Base-by-base conservation (phyloP, 2,329 filamentous ascomycete genomes). In the Bipolaris zeicola region DNA sequence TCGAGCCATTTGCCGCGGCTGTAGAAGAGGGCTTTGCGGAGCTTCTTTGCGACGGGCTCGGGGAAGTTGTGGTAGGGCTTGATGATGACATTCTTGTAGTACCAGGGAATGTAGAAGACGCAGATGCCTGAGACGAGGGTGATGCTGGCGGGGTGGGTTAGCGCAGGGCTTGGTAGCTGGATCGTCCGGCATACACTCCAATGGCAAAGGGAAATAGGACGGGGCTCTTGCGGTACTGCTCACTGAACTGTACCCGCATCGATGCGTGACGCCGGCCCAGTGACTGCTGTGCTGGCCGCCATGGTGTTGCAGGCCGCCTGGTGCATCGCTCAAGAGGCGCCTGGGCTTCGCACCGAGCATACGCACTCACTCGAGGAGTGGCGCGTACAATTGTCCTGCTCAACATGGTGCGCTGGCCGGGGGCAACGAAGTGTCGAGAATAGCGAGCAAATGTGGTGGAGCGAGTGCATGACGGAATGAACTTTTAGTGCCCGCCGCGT, bases 11-110 rank as follows among this genome's bases (percentile, higher is more conserved):
- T 85, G 18, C 70, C 71, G 24, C 70, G 68, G 69, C 95, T 93
- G 77, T 91, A 96, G 79, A 94, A 97, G 24, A 98, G 80, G 0
- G 92, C 95, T 64, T 88, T 86, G 31, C 95, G 90, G 44, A 99
- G 82, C 58, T 90, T 87, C 67, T 89, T 88, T 8, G 90, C 90
- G 33, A 94, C 87, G 1, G 87, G 82, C 39, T 89, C 85, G 2
- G 91, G 91, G 71, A 81, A 87, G 51, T 83, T 82, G 72, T 83
- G 80, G 66, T 82, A 83, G 11, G 80, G 74, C 45, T 71, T 76
- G 47, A 80, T 68, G 60, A 82, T 80, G 67, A 81, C 77, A 54
- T 75, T 75, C 20, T 75, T 70, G 68, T 82, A 81, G 67, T 80
- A 72, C 69, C 77, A 78, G 46, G 81, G 80, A 47, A 78, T 74